A percentile compares a stretch with the other conserved stretches of the same genome.
Conservation (phyloP, 495 filamentous ascomycete genomes). For the Hyaloscypha bicolor region DNA sequence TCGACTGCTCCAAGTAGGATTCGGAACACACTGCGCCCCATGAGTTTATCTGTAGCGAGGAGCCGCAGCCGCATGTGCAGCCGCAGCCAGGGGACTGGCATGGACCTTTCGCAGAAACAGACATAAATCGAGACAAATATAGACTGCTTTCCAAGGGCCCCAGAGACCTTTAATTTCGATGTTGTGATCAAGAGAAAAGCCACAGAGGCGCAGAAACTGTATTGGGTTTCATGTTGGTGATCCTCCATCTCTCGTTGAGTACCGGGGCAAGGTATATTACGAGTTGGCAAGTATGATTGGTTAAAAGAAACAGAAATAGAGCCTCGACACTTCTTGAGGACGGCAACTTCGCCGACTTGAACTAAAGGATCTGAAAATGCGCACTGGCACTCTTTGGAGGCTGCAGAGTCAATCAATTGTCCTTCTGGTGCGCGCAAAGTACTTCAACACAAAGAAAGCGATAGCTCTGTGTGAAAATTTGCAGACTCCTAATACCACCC, state of each 20-base stretch:
- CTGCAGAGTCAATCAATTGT: no score
- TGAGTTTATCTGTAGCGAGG: not conserved
- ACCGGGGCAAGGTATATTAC: not conserved
- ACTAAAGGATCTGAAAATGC: not conserved
- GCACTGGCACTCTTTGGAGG: no score
- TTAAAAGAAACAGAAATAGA: not conserved
- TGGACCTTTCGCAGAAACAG: not conserved
- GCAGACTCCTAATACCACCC: not conserved
- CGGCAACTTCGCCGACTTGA: not conserved
- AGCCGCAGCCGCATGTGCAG: not conserved
- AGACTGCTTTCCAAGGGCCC: not conserved
- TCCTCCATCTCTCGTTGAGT: not conserved
- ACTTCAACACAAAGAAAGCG: no score
- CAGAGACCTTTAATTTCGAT: not conserved
- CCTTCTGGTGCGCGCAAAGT: no score
- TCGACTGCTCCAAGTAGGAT: not conserved
- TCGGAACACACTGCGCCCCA: not conserved
- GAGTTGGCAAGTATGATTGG: not conserved
- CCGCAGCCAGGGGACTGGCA: not conserved
- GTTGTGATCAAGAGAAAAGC: not conserved
- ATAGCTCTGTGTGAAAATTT: no score
- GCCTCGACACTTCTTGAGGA: not conserved
- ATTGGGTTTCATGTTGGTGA: not conserved
- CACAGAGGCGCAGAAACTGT: not conserved
- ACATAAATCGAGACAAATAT: not conserved